Conservation (phyloP, 2,329 filamentous ascomycete species). For the Aspergillus cejpii region DNA sequence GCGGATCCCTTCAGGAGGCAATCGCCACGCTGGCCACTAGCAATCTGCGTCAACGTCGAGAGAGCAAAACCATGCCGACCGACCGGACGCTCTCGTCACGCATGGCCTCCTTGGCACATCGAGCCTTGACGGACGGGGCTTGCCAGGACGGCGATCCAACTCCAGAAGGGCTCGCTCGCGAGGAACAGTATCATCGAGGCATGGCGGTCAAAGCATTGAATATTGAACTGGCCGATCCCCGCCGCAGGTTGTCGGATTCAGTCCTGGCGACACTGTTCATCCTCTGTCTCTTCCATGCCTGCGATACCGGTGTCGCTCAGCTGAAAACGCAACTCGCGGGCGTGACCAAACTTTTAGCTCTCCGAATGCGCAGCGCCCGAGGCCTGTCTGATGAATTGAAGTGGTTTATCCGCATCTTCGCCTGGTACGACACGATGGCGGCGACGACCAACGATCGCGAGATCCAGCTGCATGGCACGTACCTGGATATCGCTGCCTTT, state of each 20-base stretch:
- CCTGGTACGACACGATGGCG: constrained; percentile 89
- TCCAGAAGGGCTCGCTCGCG: constrained; percentile 57
- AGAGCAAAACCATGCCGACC: constrained; percentile 49
- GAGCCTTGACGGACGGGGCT: constrained; percentile 36
- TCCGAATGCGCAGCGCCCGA: constrained; percentile 59
- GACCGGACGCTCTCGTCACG: constrained; percentile 46
- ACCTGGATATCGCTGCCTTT: constrained; percentile 57
- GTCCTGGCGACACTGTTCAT: constrained; percentile 81
- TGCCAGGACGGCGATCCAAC: constrained; percentile 35
- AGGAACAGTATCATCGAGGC: constrained; percentile 78
- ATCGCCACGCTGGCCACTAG: constrained; percentile 84
- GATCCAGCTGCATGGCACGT: constrained; percentile 62
- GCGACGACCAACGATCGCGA: constrained; percentile 89
- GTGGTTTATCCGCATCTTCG: constrained; percentile 91
- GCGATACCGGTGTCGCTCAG: constrained; percentile 84
- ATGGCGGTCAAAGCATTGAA: constrained; percentile 80
- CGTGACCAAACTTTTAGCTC: constrained; percentile 78
- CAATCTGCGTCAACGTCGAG: constrained; percentile 75
- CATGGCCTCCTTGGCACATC: constrained; percentile 44
- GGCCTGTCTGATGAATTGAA: constrained; percentile 58
- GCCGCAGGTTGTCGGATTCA: constrained; percentile 72
- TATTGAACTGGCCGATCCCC: constrained; percentile 69
- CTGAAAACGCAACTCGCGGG: constrained; percentile 92
- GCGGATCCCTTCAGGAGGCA: constrained; percentile 81
- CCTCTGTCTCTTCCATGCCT: constrained; percentile 86